phyloP scores from a whole-genome alignment of 2,329 filamentous ascomycete species.

The Harringtonia lauricola region DNA sequence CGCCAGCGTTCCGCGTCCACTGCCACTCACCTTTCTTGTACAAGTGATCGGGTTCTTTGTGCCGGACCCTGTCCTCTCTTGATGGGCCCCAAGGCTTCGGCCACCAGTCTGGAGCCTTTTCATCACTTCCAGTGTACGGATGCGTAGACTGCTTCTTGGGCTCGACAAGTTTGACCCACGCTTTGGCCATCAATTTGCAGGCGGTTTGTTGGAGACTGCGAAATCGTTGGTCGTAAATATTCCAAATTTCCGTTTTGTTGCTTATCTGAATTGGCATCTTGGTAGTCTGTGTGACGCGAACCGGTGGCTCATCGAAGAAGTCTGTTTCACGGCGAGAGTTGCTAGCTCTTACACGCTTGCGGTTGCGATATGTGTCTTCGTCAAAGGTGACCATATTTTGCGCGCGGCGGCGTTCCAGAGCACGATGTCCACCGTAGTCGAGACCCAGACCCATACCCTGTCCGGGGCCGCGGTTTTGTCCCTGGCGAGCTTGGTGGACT shows the following conservation, averaged over 20 bases:
- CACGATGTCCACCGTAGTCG: conserved; percentile 15
- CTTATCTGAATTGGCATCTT: conserved; percentile 39
- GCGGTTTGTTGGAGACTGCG: conserved; percentile 58
- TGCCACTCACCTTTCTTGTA: conserved; percentile 47
- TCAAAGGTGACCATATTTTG: conserved; percentile 14
- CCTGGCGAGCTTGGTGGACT: neutral
- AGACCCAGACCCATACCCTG: neutral
- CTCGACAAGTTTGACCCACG: conserved; percentile 64
- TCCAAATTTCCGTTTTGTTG: conserved; percentile 41
- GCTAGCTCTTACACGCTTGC: conserved; percentile 24
- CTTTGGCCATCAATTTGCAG: conserved; percentile 63
- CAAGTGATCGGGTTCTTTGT: conserved; percentile 65
- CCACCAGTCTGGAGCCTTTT: conserved; percentile 57
- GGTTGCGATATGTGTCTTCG: conserved; percentile 20
- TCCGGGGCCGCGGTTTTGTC: neutral
- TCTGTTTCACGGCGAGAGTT: conserved; percentile 24
- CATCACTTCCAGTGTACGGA: conserved; percentile 57
- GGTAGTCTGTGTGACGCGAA: conserved; percentile 21
- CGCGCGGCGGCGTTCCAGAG: conserved; percentile 13
- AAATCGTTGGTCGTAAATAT: conserved; percentile 51
- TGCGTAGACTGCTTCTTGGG: conserved; percentile 68
- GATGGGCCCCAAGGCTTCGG: conserved; percentile 41
- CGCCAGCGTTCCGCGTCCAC: neutral
- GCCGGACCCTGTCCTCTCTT: conserved; percentile 45
- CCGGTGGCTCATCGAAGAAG: conserved; percentile 26